A percentile compares a stretch with the other conserved stretches of the same genome.
These are phyloP conservation scores for Ganoderma lingzhi DNA, from an alignment of 1,284 basidiomycete genomes.

Conservation along the genomic window DNA sequence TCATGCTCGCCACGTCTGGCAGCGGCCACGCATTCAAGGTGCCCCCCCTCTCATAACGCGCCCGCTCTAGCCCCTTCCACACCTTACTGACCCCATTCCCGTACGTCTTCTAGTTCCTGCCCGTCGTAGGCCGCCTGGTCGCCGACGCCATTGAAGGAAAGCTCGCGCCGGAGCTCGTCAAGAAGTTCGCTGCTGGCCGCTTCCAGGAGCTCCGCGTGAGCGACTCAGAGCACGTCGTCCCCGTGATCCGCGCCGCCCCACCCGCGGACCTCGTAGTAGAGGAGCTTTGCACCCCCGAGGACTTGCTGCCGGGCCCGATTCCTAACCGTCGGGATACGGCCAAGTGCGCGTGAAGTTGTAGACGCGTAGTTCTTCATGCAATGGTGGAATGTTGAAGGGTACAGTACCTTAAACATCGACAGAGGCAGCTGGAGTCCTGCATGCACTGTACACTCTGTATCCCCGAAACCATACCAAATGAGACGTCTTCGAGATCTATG, in stretches of 20 bases:
- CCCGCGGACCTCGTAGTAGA: conserved; percentile 52
- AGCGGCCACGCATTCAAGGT: conserved; percentile 89
- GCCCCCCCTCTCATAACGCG: conserved; percentile 9
- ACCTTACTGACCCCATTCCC: not conserved
- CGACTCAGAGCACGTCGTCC: conserved; percentile 42
- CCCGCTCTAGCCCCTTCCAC: not conserved
- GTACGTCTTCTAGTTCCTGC: conserved; percentile 69
- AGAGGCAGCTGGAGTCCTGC: not conserved
- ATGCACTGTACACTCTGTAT: not conserved
- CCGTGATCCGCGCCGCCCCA: conserved; percentile 33
- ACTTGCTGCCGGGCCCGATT: conserved; percentile 45
- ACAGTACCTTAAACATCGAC: not conserved
- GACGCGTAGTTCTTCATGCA: not conserved
- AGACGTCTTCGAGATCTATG: not conserved
- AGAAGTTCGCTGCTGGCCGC: conserved; percentile 64
- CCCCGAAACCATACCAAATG: not conserved
- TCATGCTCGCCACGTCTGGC: conserved; percentile 80
- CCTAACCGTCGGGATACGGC: not conserved
- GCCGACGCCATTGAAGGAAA: conserved; percentile 74
- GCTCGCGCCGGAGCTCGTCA: conserved; percentile 55
- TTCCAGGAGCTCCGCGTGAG: conserved; percentile 27
- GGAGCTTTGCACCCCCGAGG: conserved; percentile 58
- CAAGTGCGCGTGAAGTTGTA: not conserved
- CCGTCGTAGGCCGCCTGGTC: conserved; percentile 81
- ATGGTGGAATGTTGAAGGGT: not conserved